phyloP scores from a whole-genome alignment of 1,284 basidiomycete genomes.

The Coriolopsis trogii region DNA sequence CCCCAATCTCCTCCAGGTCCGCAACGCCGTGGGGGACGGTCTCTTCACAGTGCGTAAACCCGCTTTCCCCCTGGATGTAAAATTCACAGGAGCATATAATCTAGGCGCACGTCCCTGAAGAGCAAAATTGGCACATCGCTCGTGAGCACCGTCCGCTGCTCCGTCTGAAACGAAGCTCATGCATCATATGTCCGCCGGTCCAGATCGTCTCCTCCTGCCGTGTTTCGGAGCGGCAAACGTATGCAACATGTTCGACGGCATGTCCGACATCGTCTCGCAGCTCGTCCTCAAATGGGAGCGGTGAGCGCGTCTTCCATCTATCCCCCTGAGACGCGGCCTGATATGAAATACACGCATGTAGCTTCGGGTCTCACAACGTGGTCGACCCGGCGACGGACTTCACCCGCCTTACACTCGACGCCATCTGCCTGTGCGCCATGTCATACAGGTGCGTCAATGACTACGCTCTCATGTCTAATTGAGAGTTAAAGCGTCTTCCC shows the following conservation, averaged over 20 bases:
- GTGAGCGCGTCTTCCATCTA: conserved; percentile 26
- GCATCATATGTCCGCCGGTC: background rate
- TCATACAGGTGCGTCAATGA: conserved; percentile 41
- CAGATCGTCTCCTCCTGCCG: conserved; percentile 55
- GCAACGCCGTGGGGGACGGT: conserved; percentile 47
- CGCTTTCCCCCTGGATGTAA: background rate
- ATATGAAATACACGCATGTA: conserved; percentile 24
- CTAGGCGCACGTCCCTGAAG: conserved; percentile 38
- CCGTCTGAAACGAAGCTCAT: background rate
- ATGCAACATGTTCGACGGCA: conserved; percentile 49
- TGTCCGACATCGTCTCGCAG: conserved; percentile 51
- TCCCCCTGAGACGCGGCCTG: background rate
- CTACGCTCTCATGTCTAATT: background rate
- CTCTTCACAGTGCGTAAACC: conserved; percentile 42
- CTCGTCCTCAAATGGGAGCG: conserved; percentile 50
- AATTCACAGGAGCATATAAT: background rate
- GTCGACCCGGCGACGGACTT: conserved; percentile 51
- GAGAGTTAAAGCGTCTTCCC: background rate
- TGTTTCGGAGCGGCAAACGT: conserved; percentile 51
- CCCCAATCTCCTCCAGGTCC: conserved; percentile 39
- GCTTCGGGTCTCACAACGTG: conserved; percentile 43
- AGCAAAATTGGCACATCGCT: conserved; percentile 51
- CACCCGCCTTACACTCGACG: conserved; percentile 50
- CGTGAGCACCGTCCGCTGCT: conserved; percentile 34
- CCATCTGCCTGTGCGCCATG: conserved; percentile 48